These are phyloP conservation scores for Camellia granthamiana DNA, from an alignment of 148 eudicot genomes.

Conservation along the genomic window DNA sequence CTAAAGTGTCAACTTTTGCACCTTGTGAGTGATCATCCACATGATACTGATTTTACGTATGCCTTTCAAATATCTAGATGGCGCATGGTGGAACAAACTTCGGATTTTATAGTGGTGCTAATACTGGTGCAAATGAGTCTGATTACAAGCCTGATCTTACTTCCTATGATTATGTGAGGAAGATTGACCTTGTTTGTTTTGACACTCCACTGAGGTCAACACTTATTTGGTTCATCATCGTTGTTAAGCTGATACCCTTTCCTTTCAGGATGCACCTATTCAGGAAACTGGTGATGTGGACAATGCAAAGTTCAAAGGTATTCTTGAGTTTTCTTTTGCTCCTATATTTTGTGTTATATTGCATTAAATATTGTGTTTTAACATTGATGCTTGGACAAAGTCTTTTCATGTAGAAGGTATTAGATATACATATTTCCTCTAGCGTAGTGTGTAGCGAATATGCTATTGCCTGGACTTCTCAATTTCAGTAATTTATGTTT, in stretches of 20 bases:
- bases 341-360: background rate
- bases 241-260: background rate
- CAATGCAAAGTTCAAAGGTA: conserved; percentile 78
- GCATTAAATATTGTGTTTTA: background rate
- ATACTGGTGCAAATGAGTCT: conserved; percentile 61
- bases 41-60: conserved; percentile 19
- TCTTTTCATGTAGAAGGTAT: background rate
- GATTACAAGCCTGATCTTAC: conserved; percentile 96
- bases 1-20: conserved; percentile 11
- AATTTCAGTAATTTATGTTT: too few species aligned
- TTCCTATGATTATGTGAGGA: conserved; percentile 94
- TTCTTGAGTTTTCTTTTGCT: background rate
- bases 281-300: conserved; percentile 93
- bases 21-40: conserved; percentile 4
- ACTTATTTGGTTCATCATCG: background rate
- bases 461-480: too few species aligned
- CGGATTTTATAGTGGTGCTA: conserved; percentile 94
- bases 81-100: conserved; percentile 97
- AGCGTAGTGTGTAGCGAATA: too few species aligned
- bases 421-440: too few species aligned
- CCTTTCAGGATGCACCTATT: conserved; percentile 87
- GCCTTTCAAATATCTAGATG: conserved; percentile 55
- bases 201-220: background rate
- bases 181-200: conserved; percentile 19
- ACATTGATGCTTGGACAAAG: background rate